Evolutionary conservation across 2,329 filamentous ascomycete species (phyloP).

Genomic region (Ciborinia camelliae): DNA sequence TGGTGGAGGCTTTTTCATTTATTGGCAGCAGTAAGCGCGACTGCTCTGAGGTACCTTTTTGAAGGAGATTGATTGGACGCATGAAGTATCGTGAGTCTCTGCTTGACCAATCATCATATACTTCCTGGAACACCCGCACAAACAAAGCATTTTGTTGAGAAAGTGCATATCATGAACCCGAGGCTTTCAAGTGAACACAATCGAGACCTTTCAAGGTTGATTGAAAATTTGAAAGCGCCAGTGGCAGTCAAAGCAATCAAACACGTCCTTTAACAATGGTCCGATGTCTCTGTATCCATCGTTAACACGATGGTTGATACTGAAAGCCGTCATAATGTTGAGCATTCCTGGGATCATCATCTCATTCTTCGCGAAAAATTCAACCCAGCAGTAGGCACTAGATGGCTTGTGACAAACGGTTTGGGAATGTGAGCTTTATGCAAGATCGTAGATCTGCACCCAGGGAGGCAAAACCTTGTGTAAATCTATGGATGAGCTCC

Average conservation of each 20-base stretch:
- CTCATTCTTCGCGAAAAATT: constrained; percentile 14
- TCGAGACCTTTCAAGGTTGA: background rate
- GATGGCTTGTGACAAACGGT: constrained; percentile 10
- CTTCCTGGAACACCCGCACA: background rate
- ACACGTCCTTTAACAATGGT: background rate
- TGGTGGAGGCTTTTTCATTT: constrained; percentile 1
- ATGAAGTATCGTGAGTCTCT: background rate
- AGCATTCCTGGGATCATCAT: constrained; percentile 14
- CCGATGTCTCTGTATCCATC: background rate
- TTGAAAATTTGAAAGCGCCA: background rate
- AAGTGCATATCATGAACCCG: background rate
- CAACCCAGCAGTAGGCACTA: background rate
- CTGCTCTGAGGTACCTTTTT: background rate
- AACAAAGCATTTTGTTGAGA: constrained; percentile 12
- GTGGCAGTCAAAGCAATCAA: background rate
- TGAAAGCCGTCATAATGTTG: background rate
- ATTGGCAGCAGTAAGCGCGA: constrained; percentile 15
- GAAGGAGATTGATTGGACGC: background rate
- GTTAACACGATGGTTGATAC: background rate
- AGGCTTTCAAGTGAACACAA: constrained; percentile 5
- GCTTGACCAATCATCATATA: background rate
- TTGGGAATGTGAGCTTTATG: constrained; percentile 15
- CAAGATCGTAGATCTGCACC: constrained; percentile 16
- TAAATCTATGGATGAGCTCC: constrained; percentile 1
- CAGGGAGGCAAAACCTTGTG: constrained; percentile 11